These are phyloP conservation scores for Blastobotrys aristatus DNA, from an alignment of 1,139 yeast species.

Conservation along the genomic window DNA sequence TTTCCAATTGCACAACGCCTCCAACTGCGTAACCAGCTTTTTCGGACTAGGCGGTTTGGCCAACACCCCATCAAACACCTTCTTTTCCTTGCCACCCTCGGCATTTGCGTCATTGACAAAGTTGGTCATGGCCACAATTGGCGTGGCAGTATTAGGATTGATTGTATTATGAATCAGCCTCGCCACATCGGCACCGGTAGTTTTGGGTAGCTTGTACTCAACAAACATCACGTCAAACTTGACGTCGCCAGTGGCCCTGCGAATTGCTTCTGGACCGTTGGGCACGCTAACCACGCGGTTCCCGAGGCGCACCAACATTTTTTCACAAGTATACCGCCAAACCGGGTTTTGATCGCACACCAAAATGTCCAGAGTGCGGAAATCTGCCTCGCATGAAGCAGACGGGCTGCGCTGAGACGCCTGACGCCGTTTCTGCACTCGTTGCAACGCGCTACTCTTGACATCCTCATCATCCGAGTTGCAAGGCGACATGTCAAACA, in stretches of 20 bases:
- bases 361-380: conserved; percentile 53
- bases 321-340: conserved; percentile 63
- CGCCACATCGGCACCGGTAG: conserved; percentile 66
- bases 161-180: conserved; percentile 72
- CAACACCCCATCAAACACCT: conserved; percentile 60
- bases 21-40: conserved; percentile 37
- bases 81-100: conserved; percentile 24
- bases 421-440: conserved; percentile 57
- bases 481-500: conserved; percentile 53
- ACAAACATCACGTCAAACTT: conserved; percentile 81
- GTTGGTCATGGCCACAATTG: conserved; percentile 72
- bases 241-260: conserved; percentile 78
- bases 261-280: conserved; percentile 76
- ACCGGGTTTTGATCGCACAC: conserved; percentile 87
- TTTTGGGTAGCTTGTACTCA: conserved; percentile 62
- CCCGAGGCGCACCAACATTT: conserved; percentile 62
- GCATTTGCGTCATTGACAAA: conserved; percentile 62
- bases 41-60: conserved; percentile 66
- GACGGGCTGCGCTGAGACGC: conserved; percentile 39
- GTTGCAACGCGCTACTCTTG: conserved; percentile 43
- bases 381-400: conserved; percentile 18
- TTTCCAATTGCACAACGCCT: conserved; percentile 32
- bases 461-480: conserved; percentile 69
- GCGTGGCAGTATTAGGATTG: conserved; percentile 70
- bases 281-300: conserved; percentile 77